phyloP scores from a whole-genome alignment of 2,329 filamentous ascomycete genomes.

The Curvularia sp. region DNA sequence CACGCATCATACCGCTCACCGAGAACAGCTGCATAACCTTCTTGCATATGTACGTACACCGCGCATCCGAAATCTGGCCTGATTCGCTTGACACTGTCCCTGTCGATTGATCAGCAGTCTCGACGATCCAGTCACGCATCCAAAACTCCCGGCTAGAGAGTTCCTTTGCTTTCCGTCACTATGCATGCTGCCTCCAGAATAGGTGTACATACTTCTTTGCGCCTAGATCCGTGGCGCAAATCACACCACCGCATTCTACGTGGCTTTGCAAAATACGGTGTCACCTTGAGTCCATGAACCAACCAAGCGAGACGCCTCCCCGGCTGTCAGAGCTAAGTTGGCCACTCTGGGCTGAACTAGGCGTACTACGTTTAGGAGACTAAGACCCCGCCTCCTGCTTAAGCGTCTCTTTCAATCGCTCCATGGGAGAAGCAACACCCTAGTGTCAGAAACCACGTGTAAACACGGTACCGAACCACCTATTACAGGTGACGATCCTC shows the following conservation, averaged over 20 bases:
- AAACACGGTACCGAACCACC: background rate
- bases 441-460: background rate
- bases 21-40: background rate
- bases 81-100: background rate
- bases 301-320: background rate
- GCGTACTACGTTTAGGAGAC: background rate
- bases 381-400: background rate
- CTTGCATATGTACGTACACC: background rate
- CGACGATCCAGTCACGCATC: conserved; percentile 2
- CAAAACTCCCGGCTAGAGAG: conserved; percentile 2
- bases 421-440: background rate
- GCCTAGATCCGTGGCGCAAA: conserved; percentile 5
- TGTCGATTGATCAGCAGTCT: conserved; percentile 10
- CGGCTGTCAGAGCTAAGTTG: background rate
- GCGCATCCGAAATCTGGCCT: conserved; percentile 3
- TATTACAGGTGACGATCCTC: conserved; percentile 14
- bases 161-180: conserved; percentile 14
- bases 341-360: background rate
- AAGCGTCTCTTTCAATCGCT: background rate
- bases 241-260: background rate
- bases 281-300: background rate
- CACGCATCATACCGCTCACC: background rate
- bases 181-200: conserved; percentile 1
- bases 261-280: background rate
- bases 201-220: background rate